phyloP scores from a whole-genome alignment of 1,284 basidiomycete genomes.

The Cutaneotrichosporon cutaneum region DNA sequence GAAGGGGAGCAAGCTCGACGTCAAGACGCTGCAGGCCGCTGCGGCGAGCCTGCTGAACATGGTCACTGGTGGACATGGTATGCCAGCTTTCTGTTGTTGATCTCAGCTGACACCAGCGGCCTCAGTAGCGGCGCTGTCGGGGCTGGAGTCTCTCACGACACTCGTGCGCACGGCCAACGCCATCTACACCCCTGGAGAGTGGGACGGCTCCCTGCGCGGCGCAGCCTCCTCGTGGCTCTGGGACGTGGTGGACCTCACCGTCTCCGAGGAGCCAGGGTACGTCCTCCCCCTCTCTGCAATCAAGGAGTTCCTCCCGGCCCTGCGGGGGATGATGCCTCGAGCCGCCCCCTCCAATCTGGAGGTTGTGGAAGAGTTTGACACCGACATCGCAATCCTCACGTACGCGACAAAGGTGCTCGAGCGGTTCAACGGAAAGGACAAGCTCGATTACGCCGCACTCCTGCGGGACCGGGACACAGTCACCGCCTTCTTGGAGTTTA shows the following conservation, averaged over 20 bases:
- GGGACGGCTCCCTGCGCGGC: not conserved
- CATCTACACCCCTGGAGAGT: slow-evolving; percentile 9
- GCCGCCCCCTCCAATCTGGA: not conserved
- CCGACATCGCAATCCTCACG: slow-evolving; percentile 12
- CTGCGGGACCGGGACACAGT: not conserved
- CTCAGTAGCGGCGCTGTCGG: not conserved
- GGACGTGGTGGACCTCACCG: not conserved
- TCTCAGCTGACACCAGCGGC: slow-evolving; percentile 7
- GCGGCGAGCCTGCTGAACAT: slow-evolving; percentile 42
- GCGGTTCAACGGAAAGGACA: slow-evolving; percentile 11
- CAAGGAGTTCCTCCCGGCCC: slow-evolving; percentile 8
- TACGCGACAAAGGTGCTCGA: slow-evolving; percentile 11
- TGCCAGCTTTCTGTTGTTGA: slow-evolving; percentile 11
- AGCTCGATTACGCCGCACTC: slow-evolving; percentile 16
- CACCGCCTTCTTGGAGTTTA: slow-evolving; percentile 25
- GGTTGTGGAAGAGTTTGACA: slow-evolving; percentile 8
- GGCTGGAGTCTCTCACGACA: not conserved
- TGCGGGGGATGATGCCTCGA: not conserved
- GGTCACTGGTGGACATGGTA: slow-evolving; percentile 33
- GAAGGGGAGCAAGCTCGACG: not conserved
- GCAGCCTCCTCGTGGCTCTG: slow-evolving; percentile 9
- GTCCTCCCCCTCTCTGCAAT: slow-evolving; percentile 8
- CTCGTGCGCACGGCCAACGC: not conserved
- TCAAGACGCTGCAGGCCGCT: slow-evolving; percentile 23
- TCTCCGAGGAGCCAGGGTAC: not conserved